Base-by-base conservation (phyloP, 768 basidiomycete genomes). In the Mycena rebaudengoi region DNA sequence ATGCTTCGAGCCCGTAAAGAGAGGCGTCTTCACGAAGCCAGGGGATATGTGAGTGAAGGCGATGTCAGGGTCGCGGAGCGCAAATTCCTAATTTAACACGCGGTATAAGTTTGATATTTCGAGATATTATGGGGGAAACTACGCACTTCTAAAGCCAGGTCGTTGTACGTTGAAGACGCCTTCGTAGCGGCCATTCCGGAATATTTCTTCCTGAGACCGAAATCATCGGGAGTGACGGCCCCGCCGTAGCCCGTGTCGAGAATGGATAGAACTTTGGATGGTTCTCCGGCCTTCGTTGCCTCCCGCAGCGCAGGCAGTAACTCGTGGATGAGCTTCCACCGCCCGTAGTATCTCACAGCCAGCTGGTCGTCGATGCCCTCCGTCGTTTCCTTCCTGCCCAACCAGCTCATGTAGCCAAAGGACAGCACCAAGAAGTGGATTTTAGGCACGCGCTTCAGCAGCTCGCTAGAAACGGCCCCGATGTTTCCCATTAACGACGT, bases 21-120 rank as follows among this genome's bases (percentile, higher is more conserved):
- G 25, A 5, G 52, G 23, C 1, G 80, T 80, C 45, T 74, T 68
- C 25, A 83, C 80, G 35, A 69, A 51, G 2, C 84, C 85, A 0
- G 85, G 84, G 53, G 69, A 73, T 28, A 75, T 75, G 64, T 85
- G 84, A 0, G 78, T 75, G 70, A 86, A 85, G 6, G 77, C 73
- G 32, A 85, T 71, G 29, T 69, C 75, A 7, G 81, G 81, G 33
- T 84, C 72, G 1, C 75, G 74, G 8, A 74, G 66, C 1, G 83
- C 76, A 58, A 81, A 82, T 62, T 74, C 69, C 79, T 79, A n/a
- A n/a, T n/a, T n/a, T n/a, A n/a, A n/a, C n/a, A n/a, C n/a, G n/a
- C n/a, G n/a, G n/a, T n/a, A n/a, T n/a, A n/a, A n/a, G n/a, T n/a
- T n/a, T n/a, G n/a, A n/a, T n/a, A n/a, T n/a, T n/a, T n/a, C n/a